These are phyloP conservation scores for Actinomucor elegans DNA, from an alignment of 371 early-diverging fungal genomes.

Conservation along the genomic window DNA sequence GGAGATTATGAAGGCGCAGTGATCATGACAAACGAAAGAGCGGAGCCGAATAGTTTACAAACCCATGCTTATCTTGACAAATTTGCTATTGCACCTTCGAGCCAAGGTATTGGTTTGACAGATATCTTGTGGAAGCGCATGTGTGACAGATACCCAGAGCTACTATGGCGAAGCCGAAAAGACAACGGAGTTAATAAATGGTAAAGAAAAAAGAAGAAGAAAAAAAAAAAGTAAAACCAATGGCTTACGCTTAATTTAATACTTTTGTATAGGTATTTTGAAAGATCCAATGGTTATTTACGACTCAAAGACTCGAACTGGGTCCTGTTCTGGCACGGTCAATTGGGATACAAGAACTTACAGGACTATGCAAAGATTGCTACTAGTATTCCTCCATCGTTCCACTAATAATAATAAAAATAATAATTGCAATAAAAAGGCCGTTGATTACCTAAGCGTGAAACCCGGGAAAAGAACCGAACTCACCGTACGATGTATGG, in stretches of 20 bases:
- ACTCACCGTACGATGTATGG: too few relatives aligned
- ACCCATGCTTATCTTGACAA: slow-evolving; percentile 81
- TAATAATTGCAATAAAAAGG: not conserved
- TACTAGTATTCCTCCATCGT: slow-evolving; percentile 41
- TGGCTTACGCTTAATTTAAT: too few relatives aligned
- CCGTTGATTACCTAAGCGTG: not conserved
- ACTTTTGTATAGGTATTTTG: slow-evolving; percentile 82
- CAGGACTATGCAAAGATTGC: slow-evolving; percentile 38
- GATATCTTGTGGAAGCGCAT: slow-evolving; percentile 91
- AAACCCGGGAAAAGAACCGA: not conserved
- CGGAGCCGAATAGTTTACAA: not conserved
- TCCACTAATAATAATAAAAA: slow-evolving; percentile 6
- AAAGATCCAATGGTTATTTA: slow-evolving; percentile 77
- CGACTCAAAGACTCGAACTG: slow-evolving; percentile 64
- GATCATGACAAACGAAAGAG: slow-evolving; percentile 36
- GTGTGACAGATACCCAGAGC: slow-evolving; percentile 65
- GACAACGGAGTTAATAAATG: slow-evolving; percentile 93
- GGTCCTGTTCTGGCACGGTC: slow-evolving; percentile 81
- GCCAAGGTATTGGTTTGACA: slow-evolving; percentile 91
- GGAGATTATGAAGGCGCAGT: slow-evolving; percentile 79
- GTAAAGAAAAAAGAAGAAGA: slow-evolving; percentile 37
- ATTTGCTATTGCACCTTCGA: slow-evolving; percentile 85
- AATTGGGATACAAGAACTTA: slow-evolving; percentile 39
- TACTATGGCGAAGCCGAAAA: slow-evolving; percentile 87
- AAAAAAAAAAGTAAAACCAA: too few relatives aligned